Conservation (phyloP, 148 eudicot species). For the Fagopyrum tataricum region DNA sequence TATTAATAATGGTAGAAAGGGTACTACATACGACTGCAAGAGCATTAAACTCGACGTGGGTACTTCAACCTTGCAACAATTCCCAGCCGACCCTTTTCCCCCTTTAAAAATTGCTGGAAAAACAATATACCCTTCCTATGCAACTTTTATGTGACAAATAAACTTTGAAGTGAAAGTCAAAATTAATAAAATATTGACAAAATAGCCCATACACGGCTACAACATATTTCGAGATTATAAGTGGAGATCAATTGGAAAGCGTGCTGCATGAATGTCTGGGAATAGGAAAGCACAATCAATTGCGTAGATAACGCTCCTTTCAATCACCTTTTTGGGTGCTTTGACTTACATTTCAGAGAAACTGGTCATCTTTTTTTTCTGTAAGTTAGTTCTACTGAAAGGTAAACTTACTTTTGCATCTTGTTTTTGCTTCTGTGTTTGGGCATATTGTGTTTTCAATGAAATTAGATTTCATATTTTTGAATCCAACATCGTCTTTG, state of each 20-base stretch:
- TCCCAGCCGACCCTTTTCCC: neutral
- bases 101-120: neutral
- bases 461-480: too few relatives aligned
- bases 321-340: constrained; percentile 13
- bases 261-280: constrained; percentile 4
- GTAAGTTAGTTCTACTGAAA: neutral
- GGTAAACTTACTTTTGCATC: neutral
- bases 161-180: neutral
- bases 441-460: too few relatives aligned
- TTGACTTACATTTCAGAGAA: neutral
- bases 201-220: too few relatives aligned
- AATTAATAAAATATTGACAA: neutral
- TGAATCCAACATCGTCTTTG: neutral
- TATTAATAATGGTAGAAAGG: neutral
- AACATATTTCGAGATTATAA: too few relatives aligned
- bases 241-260: neutral
- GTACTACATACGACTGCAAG: neutral
- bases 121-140: neutral
- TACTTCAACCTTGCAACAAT: neutral
- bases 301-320: constrained; percentile 19
- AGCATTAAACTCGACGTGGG: constrained; percentile 17
- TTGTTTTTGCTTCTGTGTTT: neutral
- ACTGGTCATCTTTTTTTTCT: neutral
- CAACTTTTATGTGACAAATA: neutral
- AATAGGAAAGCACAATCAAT: constrained; percentile 21